Percentiles rank a stretch among this genome's conserved stretches.
Evolutionary conservation across 306 rosid species (phyloP).

Genomic region (Hippophae tibetana): DNA sequence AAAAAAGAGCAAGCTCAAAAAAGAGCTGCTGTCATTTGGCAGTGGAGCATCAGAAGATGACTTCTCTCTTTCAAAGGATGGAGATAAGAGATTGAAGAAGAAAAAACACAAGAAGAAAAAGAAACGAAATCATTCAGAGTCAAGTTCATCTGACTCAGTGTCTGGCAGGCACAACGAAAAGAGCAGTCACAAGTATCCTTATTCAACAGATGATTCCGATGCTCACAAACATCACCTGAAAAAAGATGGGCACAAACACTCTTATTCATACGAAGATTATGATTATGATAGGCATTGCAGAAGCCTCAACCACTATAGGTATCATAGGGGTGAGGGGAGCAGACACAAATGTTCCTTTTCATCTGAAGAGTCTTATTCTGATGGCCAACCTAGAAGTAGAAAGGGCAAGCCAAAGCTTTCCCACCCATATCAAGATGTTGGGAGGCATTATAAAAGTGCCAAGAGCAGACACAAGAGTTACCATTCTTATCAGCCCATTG

Average conservation of each 20-base stretch:
- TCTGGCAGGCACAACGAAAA: conserved; percentile 25
- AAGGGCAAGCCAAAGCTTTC: conserved; percentile 18
- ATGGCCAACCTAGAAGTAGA: conserved; percentile 18
- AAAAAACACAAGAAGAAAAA: conserved; percentile 38
- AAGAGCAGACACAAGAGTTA: conserved; percentile 17
- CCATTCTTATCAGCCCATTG: conserved; percentile 4
- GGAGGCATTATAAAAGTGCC: conserved; percentile 15
- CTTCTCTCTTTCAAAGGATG: conserved; percentile 34
- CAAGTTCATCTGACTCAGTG: conserved; percentile 47
- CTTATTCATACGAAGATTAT: conserved; percentile 20
- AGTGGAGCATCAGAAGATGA: conserved; percentile 27
- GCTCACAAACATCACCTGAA: conserved; percentile 17
- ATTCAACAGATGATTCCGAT: conserved; percentile 19
- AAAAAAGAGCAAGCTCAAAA: conserved; percentile 50
- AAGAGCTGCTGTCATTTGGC: conserved; percentile 12
- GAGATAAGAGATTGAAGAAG: conserved; percentile 33
- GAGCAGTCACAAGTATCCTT: conserved; percentile 25
- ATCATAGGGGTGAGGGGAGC: conserved; percentile 13
- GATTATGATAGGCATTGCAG: conserved; percentile 11
- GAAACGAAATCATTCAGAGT: conserved; percentile 29
- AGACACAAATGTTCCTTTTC: conserved; percentile 9
- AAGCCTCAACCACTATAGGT: too few species aligned
- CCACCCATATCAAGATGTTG: conserved; percentile 12
- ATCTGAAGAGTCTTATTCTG: conserved; percentile 21
- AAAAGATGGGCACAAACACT: conserved; percentile 17